Percentiles rank a stretch among this genome's conserved stretches.
phyloP scores from a whole-genome alignment of 768 basidiomycete genomes.

The Mycena crocata region DNA sequence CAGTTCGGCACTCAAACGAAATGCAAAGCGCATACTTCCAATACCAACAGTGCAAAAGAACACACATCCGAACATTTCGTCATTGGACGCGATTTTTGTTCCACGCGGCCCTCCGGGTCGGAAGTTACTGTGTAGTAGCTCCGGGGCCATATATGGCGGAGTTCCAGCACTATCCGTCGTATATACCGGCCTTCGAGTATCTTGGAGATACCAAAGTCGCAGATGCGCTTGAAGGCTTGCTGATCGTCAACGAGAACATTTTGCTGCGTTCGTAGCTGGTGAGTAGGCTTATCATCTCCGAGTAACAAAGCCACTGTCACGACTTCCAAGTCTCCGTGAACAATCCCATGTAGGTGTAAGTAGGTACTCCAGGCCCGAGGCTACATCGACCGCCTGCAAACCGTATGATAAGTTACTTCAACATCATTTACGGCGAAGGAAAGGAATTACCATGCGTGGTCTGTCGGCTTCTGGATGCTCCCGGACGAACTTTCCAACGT shows the following conservation, averaged over 20 bases:
- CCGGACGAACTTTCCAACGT: neutral
- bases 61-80: slow-evolving; percentile 21
- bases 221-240: slow-evolving; percentile 6
- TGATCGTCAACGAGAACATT: slow-evolving; percentile 27
- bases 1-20: neutral
- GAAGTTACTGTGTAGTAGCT: slow-evolving; percentile 5
- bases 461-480: neutral
- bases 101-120: neutral
- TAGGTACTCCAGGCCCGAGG: slow-evolving; percentile 2
- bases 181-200: slow-evolving; percentile 21
- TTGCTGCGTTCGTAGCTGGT: slow-evolving; percentile 1
- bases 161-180: slow-evolving; percentile 21
- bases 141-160: slow-evolving; percentile 24
- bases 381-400: neutral
- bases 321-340: slow-evolving; percentile 22
- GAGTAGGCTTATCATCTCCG: no score
- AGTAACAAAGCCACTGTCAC: neutral
- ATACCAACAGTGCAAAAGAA: slow-evolving; percentile 20
- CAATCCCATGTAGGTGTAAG: slow-evolving; percentile 6
- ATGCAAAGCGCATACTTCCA: slow-evolving; percentile 11
- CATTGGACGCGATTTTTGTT: neutral
- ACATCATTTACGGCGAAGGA: neutral
- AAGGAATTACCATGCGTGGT: neutral
- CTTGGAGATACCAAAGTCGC: slow-evolving; percentile 29
- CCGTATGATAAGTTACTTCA: neutral